Base-by-base conservation (phyloP, 139 green algal genomes). In the Micromonas pusilla region DNA sequence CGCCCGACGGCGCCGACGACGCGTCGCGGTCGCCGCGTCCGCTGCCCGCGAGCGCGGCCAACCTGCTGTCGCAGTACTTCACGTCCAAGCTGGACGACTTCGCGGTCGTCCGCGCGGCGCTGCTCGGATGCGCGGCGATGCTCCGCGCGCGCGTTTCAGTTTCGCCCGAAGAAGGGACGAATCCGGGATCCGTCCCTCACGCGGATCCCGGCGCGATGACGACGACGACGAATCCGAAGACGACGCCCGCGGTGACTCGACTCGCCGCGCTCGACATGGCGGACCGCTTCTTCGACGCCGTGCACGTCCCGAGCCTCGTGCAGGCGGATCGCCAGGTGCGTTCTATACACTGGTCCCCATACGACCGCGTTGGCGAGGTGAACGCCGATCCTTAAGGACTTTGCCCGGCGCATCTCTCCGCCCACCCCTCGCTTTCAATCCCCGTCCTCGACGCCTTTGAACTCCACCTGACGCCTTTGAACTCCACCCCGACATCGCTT, bases 241-340 rank as follows among this genome's bases (percentile, higher is more conserved):
- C n/a, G n/a, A 25, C 63, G 63, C 28, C 63, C 21, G 31, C 31
- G n/a, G 31, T 70, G 28, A 37, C 28, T 1, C 63, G 32, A 31
- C 20, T 21, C 26, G 32, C 23, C 63, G 63, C 28, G 20, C 1
- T 1, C 1, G 2, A 32, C 21, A 70, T 70, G 31, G 31, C 28
- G 31, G 63, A 70, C 28, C 3, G 45, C 9, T 57, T 70, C 2
- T 70, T 70, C 6, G 63, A 70, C 2, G 28, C 28, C 63, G 63
- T 70, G 63, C 63, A 70, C 63, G 63, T 34, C 21, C 63, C 63
- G 63, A 70, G 63, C 31, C 31, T 70, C 20, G 63, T 34, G 3
- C 63, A 70, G 16, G 31, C 28, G 31, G 63, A 70, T 34, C 25
- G 63, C 20, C 63, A 65, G 2, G 26, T 31, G 26, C 23, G n/a